These are phyloP conservation scores for Articulospora tetracladia DNA, from an alignment of 495 filamentous ascomycete genomes.

Conservation along the genomic window DNA sequence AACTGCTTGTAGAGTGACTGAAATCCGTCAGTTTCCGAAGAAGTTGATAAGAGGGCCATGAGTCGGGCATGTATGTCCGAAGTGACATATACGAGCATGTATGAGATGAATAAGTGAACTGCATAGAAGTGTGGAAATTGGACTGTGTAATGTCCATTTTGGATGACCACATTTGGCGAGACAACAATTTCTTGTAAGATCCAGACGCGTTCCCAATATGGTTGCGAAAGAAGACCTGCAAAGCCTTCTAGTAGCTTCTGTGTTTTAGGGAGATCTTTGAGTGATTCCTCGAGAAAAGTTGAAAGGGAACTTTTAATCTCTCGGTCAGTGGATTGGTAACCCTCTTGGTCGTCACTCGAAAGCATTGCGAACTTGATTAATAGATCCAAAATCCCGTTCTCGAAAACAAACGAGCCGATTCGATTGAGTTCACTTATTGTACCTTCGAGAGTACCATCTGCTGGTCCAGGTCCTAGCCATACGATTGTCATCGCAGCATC, in stretches of 20 bases:
- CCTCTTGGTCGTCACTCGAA: background rate
- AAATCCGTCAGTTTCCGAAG: background rate
- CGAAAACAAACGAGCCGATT: background rate
- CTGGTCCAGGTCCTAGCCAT: background rate
- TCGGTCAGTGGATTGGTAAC: background rate
- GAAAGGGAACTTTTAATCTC: background rate
- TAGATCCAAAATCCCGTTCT: background rate
- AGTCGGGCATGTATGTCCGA: background rate
- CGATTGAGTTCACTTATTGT: background rate
- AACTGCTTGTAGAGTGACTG: background rate
- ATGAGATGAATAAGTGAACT: background rate
- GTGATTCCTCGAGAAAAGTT: background rate
- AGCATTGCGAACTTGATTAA: background rate
- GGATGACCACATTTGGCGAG: background rate
- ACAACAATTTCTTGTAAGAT: constrained; percentile 7
- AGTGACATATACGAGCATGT: background rate
- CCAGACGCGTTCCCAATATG: constrained; percentile 8
- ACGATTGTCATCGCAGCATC: background rate
- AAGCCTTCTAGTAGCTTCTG: background rate
- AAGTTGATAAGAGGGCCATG: background rate
- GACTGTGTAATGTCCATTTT: background rate
- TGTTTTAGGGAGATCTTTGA: background rate
- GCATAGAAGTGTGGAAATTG: background rate
- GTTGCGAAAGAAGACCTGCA: background rate
- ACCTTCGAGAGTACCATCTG: background rate